Evolutionary conservation across 768 basidiomycete species (phyloP), one percentile per base, ranked within the genome.

Genomic region (Rhodotorula sphaerocarpa): DNA sequence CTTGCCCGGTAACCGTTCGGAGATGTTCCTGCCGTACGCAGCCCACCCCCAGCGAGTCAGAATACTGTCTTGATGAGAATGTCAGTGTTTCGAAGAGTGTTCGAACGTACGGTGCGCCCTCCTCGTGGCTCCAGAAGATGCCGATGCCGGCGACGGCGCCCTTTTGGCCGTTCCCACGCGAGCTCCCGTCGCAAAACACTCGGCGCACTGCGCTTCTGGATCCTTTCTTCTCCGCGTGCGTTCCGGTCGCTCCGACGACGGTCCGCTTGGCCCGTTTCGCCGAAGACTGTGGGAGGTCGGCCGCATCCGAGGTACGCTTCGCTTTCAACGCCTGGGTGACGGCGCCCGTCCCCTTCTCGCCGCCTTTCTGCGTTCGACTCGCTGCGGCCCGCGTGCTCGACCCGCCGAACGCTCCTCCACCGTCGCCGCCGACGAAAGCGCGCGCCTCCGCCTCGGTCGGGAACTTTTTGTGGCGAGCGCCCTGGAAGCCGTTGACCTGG

Each of bases 101-200:
- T 7, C 0, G 3, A 23, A 50, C 66, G 42, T 31, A 63, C 62
- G 20, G 36, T 7, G 59, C 62, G 6, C 62, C 53, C 10, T 5
- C 18, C 25, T 60, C 58, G 41, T 64, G 75, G 0, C 85, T 88
- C 87, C 88, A 96, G 83, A 84, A 96, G 1, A 96, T 88, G 0
- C 92, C 92, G 46, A 90, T 76, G 2, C 92, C 92, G 1, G 89
- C 92, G 45, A 81, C 67, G 0, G 86, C 80, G 2, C 80, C 82
- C 5, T 33, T 34, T 71, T 83, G 76, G 0, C 92, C 92, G 72
- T 96, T 96, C 3, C 84, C 83, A 71, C 82, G 82, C 67, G 89
- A 90, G 10, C 90, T 86, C 16, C 92, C 92, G 74, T 96, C 92
- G 25, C 81, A 85, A 70, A 88, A 93, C 2, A 90, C 90, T 18